Percentiles rank a stretch among this genome's conserved stretches.
These are phyloP conservation scores for Moniliophthora roreri DNA, from an alignment of 1,284 basidiomycete species.

Conservation along the genomic window DNA sequence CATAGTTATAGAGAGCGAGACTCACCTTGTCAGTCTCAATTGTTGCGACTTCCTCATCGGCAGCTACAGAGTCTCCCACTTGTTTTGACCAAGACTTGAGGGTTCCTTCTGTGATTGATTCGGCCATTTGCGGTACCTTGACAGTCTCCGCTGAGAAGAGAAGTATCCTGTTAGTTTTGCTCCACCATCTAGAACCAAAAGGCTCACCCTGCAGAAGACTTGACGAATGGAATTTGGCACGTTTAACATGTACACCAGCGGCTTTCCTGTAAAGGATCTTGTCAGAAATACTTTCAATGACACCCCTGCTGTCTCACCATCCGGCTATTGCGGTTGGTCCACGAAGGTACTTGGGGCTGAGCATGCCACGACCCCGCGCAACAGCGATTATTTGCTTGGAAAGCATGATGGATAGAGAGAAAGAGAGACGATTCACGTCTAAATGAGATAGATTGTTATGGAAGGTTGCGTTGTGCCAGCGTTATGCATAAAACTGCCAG, in stretches of 20 bases:
- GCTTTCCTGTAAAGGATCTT: conserved; percentile 37
- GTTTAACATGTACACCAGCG: conserved; percentile 43
- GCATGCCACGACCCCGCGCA: conserved; percentile 58
- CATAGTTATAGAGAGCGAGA: no score
- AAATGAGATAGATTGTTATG: neutral
- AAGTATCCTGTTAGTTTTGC: conserved; percentile 7
- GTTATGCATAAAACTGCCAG: neutral
- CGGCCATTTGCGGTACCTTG: conserved; percentile 98
- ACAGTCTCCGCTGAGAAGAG: conserved; percentile 71
- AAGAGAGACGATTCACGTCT: conserved; percentile 12
- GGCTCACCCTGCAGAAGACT: conserved; percentile 64
- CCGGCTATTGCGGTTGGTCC: conserved; percentile 42
- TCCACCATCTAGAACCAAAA: conserved; percentile 1
- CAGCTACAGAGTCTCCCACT: conserved; percentile 88
- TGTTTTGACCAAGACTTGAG: conserved; percentile 95
- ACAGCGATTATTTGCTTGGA: conserved; percentile 69
- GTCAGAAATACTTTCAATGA: conserved; percentile 6
- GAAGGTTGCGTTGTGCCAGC: neutral
- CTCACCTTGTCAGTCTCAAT: conserved; percentile 98
- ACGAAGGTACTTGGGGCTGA: conserved; percentile 37
- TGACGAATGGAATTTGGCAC: conserved; percentile 68
- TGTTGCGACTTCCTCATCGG: conserved; percentile 95
- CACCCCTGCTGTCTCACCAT: conserved; percentile 40
- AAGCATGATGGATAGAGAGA: conserved; percentile 46
- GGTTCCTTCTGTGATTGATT: conserved; percentile 98